These are phyloP conservation scores for Carex littledalei DNA, from an alignment of 176 grass and related monocot species.

Conservation along the genomic window DNA sequence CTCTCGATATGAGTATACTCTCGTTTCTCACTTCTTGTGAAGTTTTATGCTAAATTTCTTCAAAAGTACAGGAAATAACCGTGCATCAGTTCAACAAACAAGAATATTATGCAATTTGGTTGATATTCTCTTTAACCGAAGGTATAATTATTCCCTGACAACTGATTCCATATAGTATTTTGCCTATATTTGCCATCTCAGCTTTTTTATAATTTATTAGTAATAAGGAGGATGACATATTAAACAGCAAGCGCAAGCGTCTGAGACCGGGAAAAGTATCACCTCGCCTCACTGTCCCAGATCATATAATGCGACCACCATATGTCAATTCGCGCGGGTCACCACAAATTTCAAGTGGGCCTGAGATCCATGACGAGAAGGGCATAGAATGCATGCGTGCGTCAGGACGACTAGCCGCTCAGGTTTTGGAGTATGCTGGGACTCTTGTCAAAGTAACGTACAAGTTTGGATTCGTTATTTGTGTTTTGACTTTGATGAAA, in stretches of 20 bases:
- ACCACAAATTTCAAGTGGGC: slow-evolving; percentile 46
- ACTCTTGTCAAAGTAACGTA: slow-evolving; percentile 79
- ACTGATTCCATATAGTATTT: background rate
- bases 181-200: background rate
- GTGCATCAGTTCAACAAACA: slow-evolving; percentile 36
- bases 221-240: slow-evolving; percentile 38
- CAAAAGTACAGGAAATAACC: slow-evolving; percentile 35
- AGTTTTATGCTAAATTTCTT: slow-evolving; percentile 10
- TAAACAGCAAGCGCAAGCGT: slow-evolving; percentile 52
- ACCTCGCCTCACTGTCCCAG: slow-evolving; percentile 66
- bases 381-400: slow-evolving; percentile 91
- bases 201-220: slow-evolving; percentile 31
- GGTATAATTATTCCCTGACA: slow-evolving; percentile 24
- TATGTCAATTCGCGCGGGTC: slow-evolving; percentile 56
- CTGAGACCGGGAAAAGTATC: slow-evolving; percentile 75
- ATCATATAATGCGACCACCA: slow-evolving; percentile 69
- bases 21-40: background rate
- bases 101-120: slow-evolving; percentile 70
- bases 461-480: slow-evolving; percentile 19
- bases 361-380: slow-evolving; percentile 77
- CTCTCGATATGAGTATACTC: background rate
- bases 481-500: background rate
- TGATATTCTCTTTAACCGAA: slow-evolving; percentile 80
- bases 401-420: slow-evolving; percentile 78
- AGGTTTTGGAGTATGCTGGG: slow-evolving; percentile 84